Evolutionary conservation across 768 basidiomycete species (phyloP).

Genomic region (Collybia mongolica): DNA sequence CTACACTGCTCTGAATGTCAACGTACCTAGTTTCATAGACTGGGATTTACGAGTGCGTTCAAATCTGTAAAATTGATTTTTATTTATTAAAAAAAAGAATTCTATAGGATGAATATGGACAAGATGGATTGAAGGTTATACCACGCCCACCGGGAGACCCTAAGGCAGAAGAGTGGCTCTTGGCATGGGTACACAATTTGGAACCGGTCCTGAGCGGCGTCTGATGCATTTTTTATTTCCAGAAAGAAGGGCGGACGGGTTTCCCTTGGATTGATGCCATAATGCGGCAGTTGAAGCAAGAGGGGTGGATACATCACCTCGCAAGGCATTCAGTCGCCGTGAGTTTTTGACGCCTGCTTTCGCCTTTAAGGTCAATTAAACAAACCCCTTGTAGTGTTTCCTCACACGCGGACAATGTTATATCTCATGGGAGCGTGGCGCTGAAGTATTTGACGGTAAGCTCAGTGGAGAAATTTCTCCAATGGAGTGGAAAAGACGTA

Average conservation of each 20-base stretch:
- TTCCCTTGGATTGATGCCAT: slow-evolving; percentile 12
- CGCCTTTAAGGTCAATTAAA: background rate
- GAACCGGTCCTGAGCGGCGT: background rate
- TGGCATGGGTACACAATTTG: slow-evolving; percentile 6
- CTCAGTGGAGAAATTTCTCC: background rate
- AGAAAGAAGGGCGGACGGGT: slow-evolving; percentile 8
- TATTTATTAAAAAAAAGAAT: background rate
- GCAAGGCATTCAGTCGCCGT: slow-evolving; percentile 11
- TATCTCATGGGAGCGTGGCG: slow-evolving; percentile 17
- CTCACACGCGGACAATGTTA: slow-evolving; percentile 12
- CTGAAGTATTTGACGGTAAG: slow-evolving; percentile 14
- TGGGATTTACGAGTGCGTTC: slow-evolving; percentile 1
- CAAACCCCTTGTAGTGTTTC: slow-evolving; percentile 5
- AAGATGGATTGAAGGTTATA: slow-evolving; percentile 3
- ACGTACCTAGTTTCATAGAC: background rate
- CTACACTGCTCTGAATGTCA: background rate
- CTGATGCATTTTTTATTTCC: slow-evolving; percentile 1
- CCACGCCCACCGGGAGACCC: slow-evolving; percentile 9
- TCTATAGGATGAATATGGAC: background rate
- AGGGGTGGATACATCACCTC: slow-evolving; percentile 10
- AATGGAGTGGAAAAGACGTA: background rate
- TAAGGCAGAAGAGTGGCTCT: slow-evolving; percentile 4
- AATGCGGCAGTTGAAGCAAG: slow-evolving; percentile 10
- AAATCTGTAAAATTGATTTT: background rate
- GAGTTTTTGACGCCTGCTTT: slow-evolving; percentile 7